Evolutionary conservation across 2,329 filamentous ascomycete genomes (phyloP), one percentile per base, ranked within the genome.

Genomic region (Colletotrichum navitas): DNA sequence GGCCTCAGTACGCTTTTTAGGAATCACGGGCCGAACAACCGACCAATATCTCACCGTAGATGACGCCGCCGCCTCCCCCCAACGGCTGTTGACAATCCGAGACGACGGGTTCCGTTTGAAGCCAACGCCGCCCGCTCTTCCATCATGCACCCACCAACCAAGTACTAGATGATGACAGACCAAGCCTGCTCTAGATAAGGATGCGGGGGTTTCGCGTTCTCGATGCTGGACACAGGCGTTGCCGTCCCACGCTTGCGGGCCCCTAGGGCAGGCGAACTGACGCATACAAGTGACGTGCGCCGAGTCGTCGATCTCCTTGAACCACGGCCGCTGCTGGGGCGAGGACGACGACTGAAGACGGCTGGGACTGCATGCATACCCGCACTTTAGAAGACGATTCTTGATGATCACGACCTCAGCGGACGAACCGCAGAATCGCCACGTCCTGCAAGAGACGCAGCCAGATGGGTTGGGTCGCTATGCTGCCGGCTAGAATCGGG

Each of bases 201-300:
- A 49, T 29, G 49, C 18, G 39, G 21, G 26, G 47, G 43, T 29
- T 39, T 18, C 24, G 29, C 26, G 24, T 52, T 21, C 34, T 45
- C 36, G 36, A 61, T n/a, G 54, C 14, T 29, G 34, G n/a, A 29
- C n/a, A 24, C 12, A 26, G 36, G 32, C 16, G 16, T 12, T 32
- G n/a, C 29, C 32, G 58, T 56, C 18, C 65, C 58, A 21, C 55
- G 58, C 49, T 41, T 18, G 24, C 59, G 65, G 65, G n/a, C 10
- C 39, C 32, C 18, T 12, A 47, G 49, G 39, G 49, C 49, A 32
- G 24, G 29, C n/a, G 26, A 24, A 24, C 10, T 6, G 26, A n/a
- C 29, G 29, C 49, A 45, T 5, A 32, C 47, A 12, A 21, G 39
- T 56, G 58, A 41, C 58, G 41, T 63, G 39, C 39, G 49, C 65